phyloP scores from a whole-genome alignment of 148 eudicot species.

The Vaccinium myrtillus region DNA sequence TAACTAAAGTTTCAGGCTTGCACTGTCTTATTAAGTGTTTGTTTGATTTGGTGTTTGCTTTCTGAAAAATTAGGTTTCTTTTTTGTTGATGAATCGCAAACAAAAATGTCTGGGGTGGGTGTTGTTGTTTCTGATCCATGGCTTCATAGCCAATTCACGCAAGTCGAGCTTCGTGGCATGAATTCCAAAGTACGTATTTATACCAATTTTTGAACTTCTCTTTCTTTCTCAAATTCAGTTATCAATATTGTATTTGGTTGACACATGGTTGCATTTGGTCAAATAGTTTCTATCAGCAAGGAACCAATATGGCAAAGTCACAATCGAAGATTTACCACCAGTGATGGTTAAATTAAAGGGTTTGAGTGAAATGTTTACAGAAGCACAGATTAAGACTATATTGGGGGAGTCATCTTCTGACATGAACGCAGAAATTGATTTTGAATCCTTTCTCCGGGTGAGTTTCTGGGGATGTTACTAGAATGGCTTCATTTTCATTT shows the following conservation, averaged over 20 bases:
- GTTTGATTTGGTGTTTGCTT: neutral
- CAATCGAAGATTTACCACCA: conserved; percentile 61
- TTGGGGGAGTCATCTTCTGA: conserved; percentile 61
- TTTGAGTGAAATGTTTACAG: conserved; percentile 46
- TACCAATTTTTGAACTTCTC: neutral
- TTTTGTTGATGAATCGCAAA: conserved; percentile 12
- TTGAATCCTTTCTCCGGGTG: conserved; percentile 84
- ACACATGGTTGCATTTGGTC: conserved; percentile 16
- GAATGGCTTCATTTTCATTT: neutral
- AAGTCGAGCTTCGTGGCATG: conserved; percentile 79
- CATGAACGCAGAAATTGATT: conserved; percentile 61
- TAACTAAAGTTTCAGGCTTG: neutral
- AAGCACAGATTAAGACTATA: conserved; percentile 52
- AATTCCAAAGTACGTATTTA: conserved; percentile 51
- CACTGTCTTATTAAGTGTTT: neutral
- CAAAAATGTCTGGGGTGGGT: conserved; percentile 65
- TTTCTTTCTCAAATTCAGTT: neutral
- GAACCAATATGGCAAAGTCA: conserved; percentile 47
- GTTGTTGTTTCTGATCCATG: conserved; percentile 77
- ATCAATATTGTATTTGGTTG: neutral
- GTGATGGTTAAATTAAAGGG: conserved; percentile 59
- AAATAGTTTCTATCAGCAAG: conserved; percentile 48
- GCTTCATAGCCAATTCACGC: conserved; percentile 90
- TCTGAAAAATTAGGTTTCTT: conserved; percentile 16
- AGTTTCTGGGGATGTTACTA: conserved; percentile 17